Conservation (phyloP, 1,284 basidiomycete species). For the Moesziomyces sp. region DNA sequence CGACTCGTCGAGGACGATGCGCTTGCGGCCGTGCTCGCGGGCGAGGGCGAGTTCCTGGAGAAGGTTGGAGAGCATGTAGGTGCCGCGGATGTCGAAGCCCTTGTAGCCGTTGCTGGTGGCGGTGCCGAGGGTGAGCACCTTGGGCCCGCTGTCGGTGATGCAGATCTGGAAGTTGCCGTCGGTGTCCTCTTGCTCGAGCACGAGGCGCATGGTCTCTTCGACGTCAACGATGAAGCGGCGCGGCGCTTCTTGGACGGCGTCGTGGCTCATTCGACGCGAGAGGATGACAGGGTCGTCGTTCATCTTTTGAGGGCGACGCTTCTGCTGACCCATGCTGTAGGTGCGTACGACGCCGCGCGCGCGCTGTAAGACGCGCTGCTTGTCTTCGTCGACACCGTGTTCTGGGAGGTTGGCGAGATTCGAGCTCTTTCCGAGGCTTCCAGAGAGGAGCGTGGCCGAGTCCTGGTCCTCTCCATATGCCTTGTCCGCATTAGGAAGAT, state of each 20-base stretch:
- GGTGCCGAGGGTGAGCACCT: slow-evolving; percentile 93
- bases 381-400: slow-evolving; percentile 18
- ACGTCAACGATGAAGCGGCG: slow-evolving; percentile 88
- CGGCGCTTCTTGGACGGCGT: slow-evolving; percentile 69
- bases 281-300: slow-evolving; percentile 64
- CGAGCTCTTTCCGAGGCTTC: slow-evolving; percentile 24
- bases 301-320: slow-evolving; percentile 56
- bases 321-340: slow-evolving; percentile 65
- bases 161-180: slow-evolving; percentile 96
- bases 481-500: slow-evolving; percentile 31
- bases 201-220: slow-evolving; percentile 96
- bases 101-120: slow-evolving; percentile 96
- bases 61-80: slow-evolving; percentile 95
- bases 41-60: slow-evolving; percentile 97
- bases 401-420: slow-evolving; percentile 9
- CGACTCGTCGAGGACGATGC: slow-evolving; percentile 96
- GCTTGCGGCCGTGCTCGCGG: slow-evolving; percentile 91
- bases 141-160: slow-evolving; percentile 94
- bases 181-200: slow-evolving; percentile 97
- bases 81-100: slow-evolving; percentile 77
- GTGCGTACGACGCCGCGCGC: slow-evolving; percentile 59
- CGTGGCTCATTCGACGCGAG: slow-evolving; percentile 64
- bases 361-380: slow-evolving; percentile 39
- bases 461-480: slow-evolving; percentile 48
- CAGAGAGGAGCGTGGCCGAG: slow-evolving; percentile 31